Conservation (phyloP, 352 stramenopile genomes). For the Pythium dissimile region DNA sequence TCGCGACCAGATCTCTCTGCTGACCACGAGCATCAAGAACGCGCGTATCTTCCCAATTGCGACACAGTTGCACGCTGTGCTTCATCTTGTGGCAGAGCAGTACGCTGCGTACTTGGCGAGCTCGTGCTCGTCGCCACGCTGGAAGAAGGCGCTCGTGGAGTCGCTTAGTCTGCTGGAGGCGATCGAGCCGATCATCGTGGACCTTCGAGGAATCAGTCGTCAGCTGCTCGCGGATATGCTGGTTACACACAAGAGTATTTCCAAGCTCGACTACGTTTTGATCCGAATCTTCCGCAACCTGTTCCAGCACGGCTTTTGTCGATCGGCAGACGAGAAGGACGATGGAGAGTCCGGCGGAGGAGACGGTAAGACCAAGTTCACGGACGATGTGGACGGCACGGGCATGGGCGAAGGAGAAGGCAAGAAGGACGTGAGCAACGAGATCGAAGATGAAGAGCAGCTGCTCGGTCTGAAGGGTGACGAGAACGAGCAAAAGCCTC, state of each 20-base stretch:
- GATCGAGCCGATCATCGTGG: constrained; percentile 56
- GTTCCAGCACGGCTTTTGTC: constrained; percentile 95
- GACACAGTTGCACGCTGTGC: constrained; percentile 42
- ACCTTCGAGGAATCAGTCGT: constrained; percentile 74
- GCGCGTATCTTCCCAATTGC: constrained; percentile 70
- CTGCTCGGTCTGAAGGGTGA: constrained; percentile 97
- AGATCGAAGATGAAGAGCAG: constrained; percentile 99
- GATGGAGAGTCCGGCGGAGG: constrained; percentile 87
- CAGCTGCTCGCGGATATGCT: constrained; percentile 78
- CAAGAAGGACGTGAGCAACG: constrained; percentile 98
- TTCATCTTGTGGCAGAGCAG: constrained; percentile 49
- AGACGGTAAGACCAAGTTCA: constrained; percentile 93
- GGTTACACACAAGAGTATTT: constrained; percentile 86
- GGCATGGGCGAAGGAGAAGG: constrained; percentile 99
- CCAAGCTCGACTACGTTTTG: constrained; percentile 95
- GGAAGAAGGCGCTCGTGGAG: constrained; percentile 11
- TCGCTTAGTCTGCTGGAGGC: constrained; percentile 55
- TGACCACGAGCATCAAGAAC: constrained; percentile 61
- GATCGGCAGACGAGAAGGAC: constrained; percentile 46
- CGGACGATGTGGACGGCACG: constrained; percentile 98
- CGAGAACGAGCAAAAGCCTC: constrained; percentile 69
- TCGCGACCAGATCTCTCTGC: constrained; percentile 42
- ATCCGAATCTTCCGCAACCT: constrained; percentile 96
- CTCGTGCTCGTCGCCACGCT: constrained; percentile 16
- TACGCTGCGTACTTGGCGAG: constrained; percentile 36